phyloP scores from a whole-genome alignment of 352 stramenopile species.

The Thraustochytrium striatum region DNA sequence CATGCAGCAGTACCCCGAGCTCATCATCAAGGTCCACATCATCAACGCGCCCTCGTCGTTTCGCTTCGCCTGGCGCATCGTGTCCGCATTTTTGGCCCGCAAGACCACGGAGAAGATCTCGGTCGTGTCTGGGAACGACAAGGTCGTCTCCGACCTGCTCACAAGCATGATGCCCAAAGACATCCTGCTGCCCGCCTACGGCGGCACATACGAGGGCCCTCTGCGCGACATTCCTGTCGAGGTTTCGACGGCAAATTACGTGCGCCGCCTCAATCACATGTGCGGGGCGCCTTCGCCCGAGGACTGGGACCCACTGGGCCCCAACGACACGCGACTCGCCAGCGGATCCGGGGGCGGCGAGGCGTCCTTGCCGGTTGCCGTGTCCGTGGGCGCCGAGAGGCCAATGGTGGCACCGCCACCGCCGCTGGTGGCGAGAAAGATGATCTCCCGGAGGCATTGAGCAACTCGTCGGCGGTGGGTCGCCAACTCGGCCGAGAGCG shows the following conservation, averaged over 20 bases:
- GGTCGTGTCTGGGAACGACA: constrained; percentile 29
- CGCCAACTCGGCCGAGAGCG: constrained; percentile 14
- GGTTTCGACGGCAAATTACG: background rate
- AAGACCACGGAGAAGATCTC: constrained; percentile 47
- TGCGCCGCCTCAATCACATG: constrained; percentile 32
- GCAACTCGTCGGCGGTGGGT: background rate
- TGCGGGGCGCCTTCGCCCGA: background rate
- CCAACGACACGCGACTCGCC: no score
- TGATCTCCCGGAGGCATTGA: background rate
- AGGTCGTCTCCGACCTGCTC: constrained; percentile 27
- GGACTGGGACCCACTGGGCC: constrained; percentile 15
- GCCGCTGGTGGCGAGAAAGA: no score
- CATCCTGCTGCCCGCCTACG: constrained; percentile 30
- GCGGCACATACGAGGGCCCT: background rate
- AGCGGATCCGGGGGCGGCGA: no score
- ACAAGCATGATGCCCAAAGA: constrained; percentile 14
- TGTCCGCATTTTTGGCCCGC: constrained; percentile 35
- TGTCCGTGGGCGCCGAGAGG: no score
- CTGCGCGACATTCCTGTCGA: constrained; percentile 5
- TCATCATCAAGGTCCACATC: constrained; percentile 46
- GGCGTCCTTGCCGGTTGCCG: no score
- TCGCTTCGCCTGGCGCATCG: constrained; percentile 29
- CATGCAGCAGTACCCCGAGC: constrained; percentile 49
- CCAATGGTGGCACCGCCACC: no score
- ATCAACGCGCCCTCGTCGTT: constrained; percentile 45